Base-by-base conservation (phyloP, 805 yeast species). In the Suhomyces faveliae region DNA sequence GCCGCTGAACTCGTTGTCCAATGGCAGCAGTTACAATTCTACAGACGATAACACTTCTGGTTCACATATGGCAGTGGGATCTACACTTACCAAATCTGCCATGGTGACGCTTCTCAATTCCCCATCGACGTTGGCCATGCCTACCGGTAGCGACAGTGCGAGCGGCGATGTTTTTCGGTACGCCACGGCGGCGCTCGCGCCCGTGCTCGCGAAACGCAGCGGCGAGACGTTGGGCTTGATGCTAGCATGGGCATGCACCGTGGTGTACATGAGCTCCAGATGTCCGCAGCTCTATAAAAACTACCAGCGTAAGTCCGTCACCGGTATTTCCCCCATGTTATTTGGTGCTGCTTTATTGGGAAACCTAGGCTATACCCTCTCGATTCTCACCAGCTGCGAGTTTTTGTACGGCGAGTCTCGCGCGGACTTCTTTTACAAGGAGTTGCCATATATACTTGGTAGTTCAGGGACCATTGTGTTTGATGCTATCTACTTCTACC, bases 221-320 rank as follows among this genome's bases (percentile, higher is more conserved):
- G n/a, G 24, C 19, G 45, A n/a, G 33, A 30, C 27, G 6, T 43
- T 30, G 17, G 63, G 58, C 2, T 41, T 48, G 1, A 33, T 58
- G 15, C 58, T 87, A 37, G 90, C 97, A 0, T 91, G 96, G 95
- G 56, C 76, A 2, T 89, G 96, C 52, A 87, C 96, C 0, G 56
- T 67, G 4, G 81, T 88, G 46, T 91, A 92, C 61, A 77, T 89
- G 40, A 71, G 82, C 9, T 87, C 96, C 2, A 76, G 98, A 51
- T 63, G 89, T 41, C 98, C 98, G 1, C 98, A 91, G 61, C 70
- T 91, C 43, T 69, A 77, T 60, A 89, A 87, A 63, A 91, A 91
- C 66, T 84, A 80, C 62, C 57, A 70, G 45, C 74, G 96, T 35
- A 87, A 87, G 61, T 87, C 96, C 1, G 94, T 95, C 0, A 84